Evolutionary conservation across 1,284 basidiomycete species (phyloP).

Genomic region (Tylopilus sp.): DNA sequence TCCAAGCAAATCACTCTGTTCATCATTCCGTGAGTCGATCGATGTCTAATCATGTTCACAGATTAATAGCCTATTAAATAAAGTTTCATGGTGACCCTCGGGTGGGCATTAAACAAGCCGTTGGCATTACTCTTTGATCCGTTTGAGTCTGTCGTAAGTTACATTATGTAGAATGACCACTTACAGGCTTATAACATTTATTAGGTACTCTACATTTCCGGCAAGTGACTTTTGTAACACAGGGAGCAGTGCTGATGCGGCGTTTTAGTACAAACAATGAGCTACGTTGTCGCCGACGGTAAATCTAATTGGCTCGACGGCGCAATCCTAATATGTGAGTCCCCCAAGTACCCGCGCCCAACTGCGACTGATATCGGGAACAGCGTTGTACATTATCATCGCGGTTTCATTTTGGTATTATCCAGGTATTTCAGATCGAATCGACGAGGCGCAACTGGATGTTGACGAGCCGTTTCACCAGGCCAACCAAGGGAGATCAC

Average conservation of each 20-base stretch:
- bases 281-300: slow-evolving; percentile 76
- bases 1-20: slow-evolving; percentile 81
- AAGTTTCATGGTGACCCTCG: slow-evolving; percentile 61
- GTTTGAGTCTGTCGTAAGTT: slow-evolving; percentile 66
- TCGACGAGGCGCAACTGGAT: neutral
- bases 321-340: slow-evolving; percentile 64
- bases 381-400: slow-evolving; percentile 38
- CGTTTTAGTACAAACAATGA: slow-evolving; percentile 64
- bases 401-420: slow-evolving; percentile 42
- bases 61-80: neutral
- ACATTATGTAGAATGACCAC: neutral
- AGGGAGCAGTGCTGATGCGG: slow-evolving; percentile 6
- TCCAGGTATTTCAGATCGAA: slow-evolving; percentile 28
- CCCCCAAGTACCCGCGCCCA: neutral
- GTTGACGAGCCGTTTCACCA: slow-evolving; percentile 11
- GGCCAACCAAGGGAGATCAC: slow-evolving; percentile 25
- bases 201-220: slow-evolving; percentile 38
- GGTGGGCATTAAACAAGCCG: slow-evolving; percentile 67
- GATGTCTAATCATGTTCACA: neutral
- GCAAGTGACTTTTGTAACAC: slow-evolving; percentile 14
- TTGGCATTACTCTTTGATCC: slow-evolving; percentile 74
- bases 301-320: slow-evolving; percentile 83
- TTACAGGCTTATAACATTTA: slow-evolving; percentile 22
- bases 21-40: slow-evolving; percentile 32
- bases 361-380: neutral